A percentile compares a stretch with the other conserved stretches of the same genome.
phyloP scores from a whole-genome alignment of 2,329 filamentous ascomycete species.

The Cladosporium cucumerinum region DNA sequence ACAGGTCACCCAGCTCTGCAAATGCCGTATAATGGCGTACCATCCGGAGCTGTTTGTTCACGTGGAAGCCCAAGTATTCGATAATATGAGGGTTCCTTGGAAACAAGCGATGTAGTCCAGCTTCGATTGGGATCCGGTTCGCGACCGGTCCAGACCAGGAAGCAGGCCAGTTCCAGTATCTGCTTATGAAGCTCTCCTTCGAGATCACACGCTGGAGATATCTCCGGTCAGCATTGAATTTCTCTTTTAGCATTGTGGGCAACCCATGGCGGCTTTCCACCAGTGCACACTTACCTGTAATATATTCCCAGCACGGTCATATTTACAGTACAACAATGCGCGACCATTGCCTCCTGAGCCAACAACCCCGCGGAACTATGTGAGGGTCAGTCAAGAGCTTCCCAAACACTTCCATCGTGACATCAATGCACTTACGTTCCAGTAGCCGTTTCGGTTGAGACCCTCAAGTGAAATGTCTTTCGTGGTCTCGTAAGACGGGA shows the following conservation, averaged over 20 bases:
- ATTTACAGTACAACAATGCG: neutral
- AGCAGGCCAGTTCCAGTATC: neutral
- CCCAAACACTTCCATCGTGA: neutral
- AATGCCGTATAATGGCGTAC: constrained; percentile 5
- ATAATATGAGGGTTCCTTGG: neutral
- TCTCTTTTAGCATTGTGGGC: neutral
- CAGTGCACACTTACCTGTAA: neutral
- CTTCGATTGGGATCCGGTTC: neutral
- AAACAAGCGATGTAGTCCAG: neutral
- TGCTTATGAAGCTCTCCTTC: neutral
- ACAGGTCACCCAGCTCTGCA: constrained; percentile 1
- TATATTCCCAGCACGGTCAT: neutral
- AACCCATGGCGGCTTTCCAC: neutral
- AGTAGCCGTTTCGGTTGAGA: neutral
- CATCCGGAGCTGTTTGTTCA: neutral
- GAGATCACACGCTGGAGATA: neutral
- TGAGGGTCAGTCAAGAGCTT: neutral
- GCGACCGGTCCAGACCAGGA: neutral
- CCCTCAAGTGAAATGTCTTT: neutral
- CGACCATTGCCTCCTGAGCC: neutral
- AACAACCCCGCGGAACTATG: neutral
- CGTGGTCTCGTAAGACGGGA: neutral
- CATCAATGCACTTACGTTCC: neutral
- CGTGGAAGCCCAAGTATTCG: neutral
- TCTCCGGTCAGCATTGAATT: neutral